phyloP scores from a whole-genome alignment of 2,329 filamentous ascomycete species.

The Colletotrichum graminicola region DNA sequence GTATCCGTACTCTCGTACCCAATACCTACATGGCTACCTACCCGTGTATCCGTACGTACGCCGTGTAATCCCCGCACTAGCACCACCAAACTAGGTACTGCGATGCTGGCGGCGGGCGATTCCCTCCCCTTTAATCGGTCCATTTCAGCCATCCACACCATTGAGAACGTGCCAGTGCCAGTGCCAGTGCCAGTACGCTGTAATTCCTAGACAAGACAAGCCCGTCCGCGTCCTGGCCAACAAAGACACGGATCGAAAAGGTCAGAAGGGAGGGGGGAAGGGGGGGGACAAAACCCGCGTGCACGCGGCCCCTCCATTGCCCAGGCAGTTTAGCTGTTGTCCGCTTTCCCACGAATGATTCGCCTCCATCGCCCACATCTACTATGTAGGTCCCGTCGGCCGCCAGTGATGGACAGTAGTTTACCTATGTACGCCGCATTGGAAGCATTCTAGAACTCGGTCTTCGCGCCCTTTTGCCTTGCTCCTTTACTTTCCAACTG shows the following conservation, averaged over 20 bases:
- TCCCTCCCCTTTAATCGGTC: constrained; percentile 27
- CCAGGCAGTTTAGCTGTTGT: constrained; percentile 21
- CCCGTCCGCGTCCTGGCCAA: constrained; percentile 12
- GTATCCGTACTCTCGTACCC: not conserved
- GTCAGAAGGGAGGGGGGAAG: not conserved
- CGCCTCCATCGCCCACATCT: constrained; percentile 17
- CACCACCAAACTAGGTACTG: not conserved
- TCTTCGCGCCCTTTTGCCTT: constrained; percentile 20
- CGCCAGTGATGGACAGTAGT: not conserved
- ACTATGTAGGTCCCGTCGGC: constrained; percentile 24
- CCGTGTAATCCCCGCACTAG: constrained; percentile 21
- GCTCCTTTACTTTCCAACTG: not conserved
- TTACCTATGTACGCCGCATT: constrained; percentile 9
- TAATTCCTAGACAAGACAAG: not conserved
- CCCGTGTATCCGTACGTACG: not conserved
- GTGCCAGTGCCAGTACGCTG: constrained; percentile 6
- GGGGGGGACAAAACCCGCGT: not conserved
- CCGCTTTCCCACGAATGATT: constrained; percentile 29
- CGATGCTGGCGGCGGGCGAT: constrained; percentile 16
- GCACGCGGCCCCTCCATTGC: constrained; percentile 20
- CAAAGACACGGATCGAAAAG: not conserved
- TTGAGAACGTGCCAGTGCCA: not conserved
- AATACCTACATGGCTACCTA: not conserved
- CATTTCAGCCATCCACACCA: constrained; percentile 20
- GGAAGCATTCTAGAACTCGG: constrained; percentile 36